Evolutionary conservation across 179 eudicot genomes (phyloP), one percentile per base, ranked within the genome.

Genomic region (Silene coronaria): DNA sequence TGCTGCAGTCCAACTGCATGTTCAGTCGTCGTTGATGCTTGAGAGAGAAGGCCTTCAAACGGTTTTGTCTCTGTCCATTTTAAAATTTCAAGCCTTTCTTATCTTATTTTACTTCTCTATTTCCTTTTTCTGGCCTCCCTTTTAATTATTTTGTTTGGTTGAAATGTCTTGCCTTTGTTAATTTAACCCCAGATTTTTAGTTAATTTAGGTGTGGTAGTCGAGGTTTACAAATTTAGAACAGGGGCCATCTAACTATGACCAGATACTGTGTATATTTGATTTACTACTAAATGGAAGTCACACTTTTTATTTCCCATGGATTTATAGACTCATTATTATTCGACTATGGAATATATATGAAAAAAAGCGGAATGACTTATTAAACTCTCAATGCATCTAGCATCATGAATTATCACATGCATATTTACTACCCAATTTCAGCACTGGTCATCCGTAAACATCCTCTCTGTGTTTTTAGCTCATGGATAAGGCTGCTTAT

Each of bases 41-140:
- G 99, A 95, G 87, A 91, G 99, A 82, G 99, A 95, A 86, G 99
- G 99, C 75, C 99, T 95, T 85, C 99, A 95, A 72, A 91, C 89
- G 91, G 99, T 96, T 80, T 91, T 88, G 77, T 46, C 34, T 69
- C 60, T 67, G 8, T 36, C 21, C 60, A 79, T 21, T 30, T 62
- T 77, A 46, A 6, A 46, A 13, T 75, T 57, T 78, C 11, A 24
- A 51, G 13, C 77, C 26, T 69, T 68, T 28, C 26, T 58, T 13
- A 5, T 19, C 63, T 22, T 6, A 3, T 4, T 69, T 46, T 45
- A 45, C 57, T 46, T 23, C 21, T 64, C 69, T 1, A 14, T 64
- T 34, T 28, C 28, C 51, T 45, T 45, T 38, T 21, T 19, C 21
- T 38, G 55, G 11, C 71, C 28, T 71, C 68, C 0, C 30, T 10